Percentiles rank a stretch among this genome's conserved stretches.
These are phyloP conservation scores for Fraxinus latifolia DNA, from an alignment of 305 asterid species.

Conservation along the genomic window DNA sequence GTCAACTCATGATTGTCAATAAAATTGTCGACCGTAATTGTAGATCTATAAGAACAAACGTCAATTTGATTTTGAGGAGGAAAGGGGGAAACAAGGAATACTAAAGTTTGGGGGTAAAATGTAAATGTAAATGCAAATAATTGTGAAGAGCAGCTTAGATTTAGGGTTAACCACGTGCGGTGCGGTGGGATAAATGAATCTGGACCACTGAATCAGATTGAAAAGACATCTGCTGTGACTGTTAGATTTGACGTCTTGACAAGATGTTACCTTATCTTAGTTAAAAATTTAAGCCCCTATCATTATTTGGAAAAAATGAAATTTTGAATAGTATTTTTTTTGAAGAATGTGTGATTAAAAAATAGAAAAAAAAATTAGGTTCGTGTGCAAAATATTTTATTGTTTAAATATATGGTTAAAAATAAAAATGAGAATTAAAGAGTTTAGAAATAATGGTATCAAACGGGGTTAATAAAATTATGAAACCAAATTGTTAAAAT, in stretches of 20 bases:
- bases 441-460: no score
- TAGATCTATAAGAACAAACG: neutral
- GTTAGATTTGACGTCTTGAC: slow-evolving; percentile 24
- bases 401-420: no score
- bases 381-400: no score
- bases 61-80: neutral
- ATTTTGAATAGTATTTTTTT: no score
- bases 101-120: neutral
- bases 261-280: slow-evolving; percentile 10
- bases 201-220: neutral
- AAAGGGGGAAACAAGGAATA: neutral
- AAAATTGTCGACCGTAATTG: no score
- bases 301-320: no score
- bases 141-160: neutral
- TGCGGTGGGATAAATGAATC: neutral
- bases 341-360: no score
- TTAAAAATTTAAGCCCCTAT: no score
- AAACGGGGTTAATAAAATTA: neutral
- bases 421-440: neutral
- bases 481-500: no score
- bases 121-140: neutral
- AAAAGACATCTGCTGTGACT: neutral
- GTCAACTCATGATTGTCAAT: neutral
- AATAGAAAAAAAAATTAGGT: no score
- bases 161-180: neutral